Evolutionary conservation across 129 eudicot species (phyloP), one percentile per base, ranked within the genome.

Genomic region (Pseudognaphalium luteoalbum): DNA sequence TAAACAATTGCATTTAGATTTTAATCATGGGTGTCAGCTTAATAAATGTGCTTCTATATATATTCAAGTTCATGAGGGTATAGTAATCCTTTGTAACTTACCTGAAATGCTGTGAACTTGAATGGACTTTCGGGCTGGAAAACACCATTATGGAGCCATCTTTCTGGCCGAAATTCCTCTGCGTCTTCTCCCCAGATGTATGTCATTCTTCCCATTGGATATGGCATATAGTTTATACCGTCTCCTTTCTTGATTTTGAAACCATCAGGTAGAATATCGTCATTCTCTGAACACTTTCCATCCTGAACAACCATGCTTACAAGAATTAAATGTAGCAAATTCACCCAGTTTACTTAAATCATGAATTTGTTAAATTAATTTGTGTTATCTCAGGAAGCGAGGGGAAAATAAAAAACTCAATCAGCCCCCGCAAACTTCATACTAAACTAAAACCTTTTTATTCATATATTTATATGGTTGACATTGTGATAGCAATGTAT

Each of bases 161-260:
- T 77, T 56, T 86, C 87, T 2, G 91, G 95, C 64, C 72, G 60
- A 68, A 84, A 89, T 29, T 82, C 89, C 76, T 80, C 83, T 1
- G 87, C 85, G 66, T 89, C 87, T 54, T 84, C 83, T 4, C 91
- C 91, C 95, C 95, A 89, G 56, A 89, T 66, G 59, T 57, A 76
- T 65, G 68, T 65, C 87, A 89, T 84, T 65, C 95, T 80, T n/a
- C 91, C 95, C 95, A 89, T 89, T 1, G 91, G 82, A 78, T 66
- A 85, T 10, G 88, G 41, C 76, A 73, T 81, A 68, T 84, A 87
- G 5, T 42, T 72, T 29, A 87, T 25, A 14, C 71, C 68, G 57
- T 82, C 81, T 25, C 88, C 92, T 74, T 82, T 82, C 78, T 82
- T 87, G n/a, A 87, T 64, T 22, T 74, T 74, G 42, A 64, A 78